A percentile compares a stretch with the other conserved stretches of the same genome.
Evolutionary conservation across 768 basidiomycete genomes (phyloP).

Genomic region (Wakefieldia striispora): DNA sequence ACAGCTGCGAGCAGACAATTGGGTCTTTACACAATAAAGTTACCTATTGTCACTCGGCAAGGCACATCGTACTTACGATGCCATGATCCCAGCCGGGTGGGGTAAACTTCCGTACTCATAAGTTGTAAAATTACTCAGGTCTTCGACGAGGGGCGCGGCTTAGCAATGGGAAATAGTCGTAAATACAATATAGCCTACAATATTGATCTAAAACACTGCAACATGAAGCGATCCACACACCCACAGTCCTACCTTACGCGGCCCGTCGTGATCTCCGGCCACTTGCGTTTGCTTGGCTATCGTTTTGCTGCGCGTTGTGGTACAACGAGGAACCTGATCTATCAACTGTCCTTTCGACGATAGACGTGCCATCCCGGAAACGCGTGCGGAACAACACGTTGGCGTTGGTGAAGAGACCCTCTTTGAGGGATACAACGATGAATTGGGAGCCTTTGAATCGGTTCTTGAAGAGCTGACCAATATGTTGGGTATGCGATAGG

Average conservation of each 20-base stretch:
- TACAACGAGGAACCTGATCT: slow-evolving; percentile 53
- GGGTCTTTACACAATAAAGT: no score
- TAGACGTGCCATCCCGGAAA: slow-evolving; percentile 91
- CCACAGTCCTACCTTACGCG: neutral
- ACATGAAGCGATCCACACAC: neutral
- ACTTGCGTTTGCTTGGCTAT: slow-evolving; percentile 9
- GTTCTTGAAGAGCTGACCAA: slow-evolving; percentile 95
- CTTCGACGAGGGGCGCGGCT: no score
- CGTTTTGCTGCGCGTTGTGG: slow-evolving; percentile 12
- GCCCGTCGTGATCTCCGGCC: slow-evolving; percentile 21
- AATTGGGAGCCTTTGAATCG: slow-evolving; percentile 98
- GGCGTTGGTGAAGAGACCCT: slow-evolving; percentile 95
- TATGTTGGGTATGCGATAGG: slow-evolving; percentile 94
- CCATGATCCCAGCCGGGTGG: no score
- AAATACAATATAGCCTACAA: slow-evolving; percentile 16
- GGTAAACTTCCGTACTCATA: no score
- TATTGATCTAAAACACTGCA: slow-evolving; percentile 1
- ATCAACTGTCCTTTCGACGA: slow-evolving; percentile 80
- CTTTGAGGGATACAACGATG: slow-evolving; percentile 96
- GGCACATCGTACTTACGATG: no score
- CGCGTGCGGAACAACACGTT: slow-evolving; percentile 92
- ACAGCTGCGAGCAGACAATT: no score
- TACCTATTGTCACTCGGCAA: no score
- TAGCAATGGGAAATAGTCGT: neutral
- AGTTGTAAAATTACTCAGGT: no score